Evolutionary conservation across 192 early-diverging fungal species (phyloP), one percentile per base, ranked within the genome.

Genomic region (Coemansia sp.): DNA sequence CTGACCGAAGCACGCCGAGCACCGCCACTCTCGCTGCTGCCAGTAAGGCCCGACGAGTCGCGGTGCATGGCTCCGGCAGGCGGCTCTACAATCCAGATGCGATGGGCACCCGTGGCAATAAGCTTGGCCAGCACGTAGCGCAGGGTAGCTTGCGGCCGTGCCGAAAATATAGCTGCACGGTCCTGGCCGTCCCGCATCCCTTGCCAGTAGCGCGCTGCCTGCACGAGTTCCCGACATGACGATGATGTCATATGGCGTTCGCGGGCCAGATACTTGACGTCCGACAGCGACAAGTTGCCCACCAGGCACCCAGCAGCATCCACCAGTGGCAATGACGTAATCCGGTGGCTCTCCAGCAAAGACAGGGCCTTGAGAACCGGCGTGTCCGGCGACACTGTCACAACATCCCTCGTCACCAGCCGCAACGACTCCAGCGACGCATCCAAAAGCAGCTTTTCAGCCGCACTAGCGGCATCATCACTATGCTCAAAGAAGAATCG

Each of bases 51-150:
- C 31, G 21, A 52, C 40, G 21, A 23, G 19, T 37, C 19, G 58
- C 41, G 30, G 26, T 50, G 8, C 5, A 23, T 16, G 45, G 12
- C 5, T 23, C 50, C 33, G 30, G 28, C 23, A 13, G 31, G 33
- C 2, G 68, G 63, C 57, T 62, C 49, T 0, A 68, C 70, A 35
- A 91, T 86, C 89, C 89, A 93, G 10, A 93, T 79, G 35, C 91
- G 84, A 50, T 93, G 91, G 0, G 89, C 87, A 13, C 82, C 82
- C 3, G 91, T 93, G 15, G 91, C 89, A 33, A 86, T 79, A 48
- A 93, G 67, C 63, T 91, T 91, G 26, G 84, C 85, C 38, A 91
- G 79, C 8, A 87, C 81, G 31, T 83, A 85, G 5, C 85, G 78
- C 47, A 93, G 74, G 0, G 87, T 86, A 0, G 88, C 85, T 46